Percentiles rank a stretch among this genome's conserved stretches.
Evolutionary conservation across 2,329 filamentous ascomycete species (phyloP).

Genomic region (Chaetomium olivaceum): DNA sequence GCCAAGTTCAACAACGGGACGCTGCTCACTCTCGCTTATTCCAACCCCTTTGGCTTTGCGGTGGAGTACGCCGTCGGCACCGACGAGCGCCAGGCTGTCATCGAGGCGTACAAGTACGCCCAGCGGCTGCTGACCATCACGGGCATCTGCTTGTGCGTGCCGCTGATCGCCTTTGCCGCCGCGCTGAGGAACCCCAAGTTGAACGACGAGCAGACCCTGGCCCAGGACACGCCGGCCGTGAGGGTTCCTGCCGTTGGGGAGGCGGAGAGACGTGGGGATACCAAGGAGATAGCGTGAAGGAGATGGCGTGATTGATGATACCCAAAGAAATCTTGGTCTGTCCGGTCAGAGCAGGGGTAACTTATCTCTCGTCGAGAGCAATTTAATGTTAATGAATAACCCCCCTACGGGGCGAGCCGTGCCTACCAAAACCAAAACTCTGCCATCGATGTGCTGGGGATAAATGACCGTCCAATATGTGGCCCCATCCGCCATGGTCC

Average conservation of each 20-base stretch:
- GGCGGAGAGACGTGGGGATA: background rate
- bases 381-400: constrained; percentile 5
- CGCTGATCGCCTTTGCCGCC: constrained; percentile 48
- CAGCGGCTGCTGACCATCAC: constrained; percentile 51
- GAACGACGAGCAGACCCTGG: constrained; percentile 45
- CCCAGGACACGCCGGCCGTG: background rate
- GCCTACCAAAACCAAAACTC: no score
- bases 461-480: background rate
- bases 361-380: background rate
- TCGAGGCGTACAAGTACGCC: constrained; percentile 48
- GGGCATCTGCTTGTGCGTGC: constrained; percentile 51
- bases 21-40: constrained; percentile 41
- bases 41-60: constrained; percentile 39
- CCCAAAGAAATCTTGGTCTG: background rate
- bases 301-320: background rate
- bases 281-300: background rate
- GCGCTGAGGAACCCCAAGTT: constrained; percentile 49
- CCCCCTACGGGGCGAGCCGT: no score
- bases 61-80: constrained; percentile 45
- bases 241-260: background rate
- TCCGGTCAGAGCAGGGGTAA: background rate
- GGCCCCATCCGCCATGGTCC: background rate
- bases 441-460: background rate
- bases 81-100: constrained; percentile 45
- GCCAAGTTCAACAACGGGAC: constrained; percentile 40